A percentile compares a stretch with the other conserved stretches of the same genome.
Evolutionary conservation across 2,329 filamentous ascomycete genomes (phyloP).

Genomic region (Neonectria coccinea): DNA sequence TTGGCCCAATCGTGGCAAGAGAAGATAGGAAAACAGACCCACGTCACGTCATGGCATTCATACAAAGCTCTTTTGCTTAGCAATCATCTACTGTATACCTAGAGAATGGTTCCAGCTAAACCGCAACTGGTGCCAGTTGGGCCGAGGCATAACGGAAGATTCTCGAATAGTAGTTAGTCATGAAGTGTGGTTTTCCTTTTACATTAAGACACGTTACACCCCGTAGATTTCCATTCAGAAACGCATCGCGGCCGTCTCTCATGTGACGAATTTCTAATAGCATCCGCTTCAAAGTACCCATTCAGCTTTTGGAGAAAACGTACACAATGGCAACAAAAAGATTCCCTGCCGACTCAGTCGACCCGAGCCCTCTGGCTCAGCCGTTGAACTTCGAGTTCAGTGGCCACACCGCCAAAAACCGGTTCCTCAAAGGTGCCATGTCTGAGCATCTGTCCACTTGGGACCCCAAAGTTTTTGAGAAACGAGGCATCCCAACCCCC

Average conservation of each 20-base stretch:
- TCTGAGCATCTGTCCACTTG: constrained; percentile 72
- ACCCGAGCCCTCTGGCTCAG: constrained; percentile 49
- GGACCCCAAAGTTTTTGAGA: constrained; percentile 62
- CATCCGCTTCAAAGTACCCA: not conserved
- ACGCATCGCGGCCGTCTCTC: not conserved
- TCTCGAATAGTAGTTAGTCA: not conserved
- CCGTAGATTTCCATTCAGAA: not conserved
- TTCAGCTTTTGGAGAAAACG: not conserved
- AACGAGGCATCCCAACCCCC: constrained; percentile 58
- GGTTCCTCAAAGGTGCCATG: constrained; percentile 76
- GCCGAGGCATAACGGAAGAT: not conserved
- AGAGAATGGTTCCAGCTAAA: not conserved
- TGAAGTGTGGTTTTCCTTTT: not conserved
- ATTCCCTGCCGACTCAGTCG: not conserved
- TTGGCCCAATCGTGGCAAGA: not conserved
- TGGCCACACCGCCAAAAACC: constrained; percentile 67
- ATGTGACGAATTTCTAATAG: not conserved
- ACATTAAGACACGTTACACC: not conserved
- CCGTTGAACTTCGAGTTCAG: constrained; percentile 59
- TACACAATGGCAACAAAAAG: not conserved
- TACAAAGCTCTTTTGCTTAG: not conserved
- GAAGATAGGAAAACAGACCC: not conserved
- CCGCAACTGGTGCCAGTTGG: not conserved
- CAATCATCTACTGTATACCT: not conserved
- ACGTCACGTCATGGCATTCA: not conserved